Percentiles rank a stretch among this genome's conserved stretches.
Conservation (phyloP, 2,329 filamentous ascomycete genomes). For the Verticillium nubilum region DNA sequence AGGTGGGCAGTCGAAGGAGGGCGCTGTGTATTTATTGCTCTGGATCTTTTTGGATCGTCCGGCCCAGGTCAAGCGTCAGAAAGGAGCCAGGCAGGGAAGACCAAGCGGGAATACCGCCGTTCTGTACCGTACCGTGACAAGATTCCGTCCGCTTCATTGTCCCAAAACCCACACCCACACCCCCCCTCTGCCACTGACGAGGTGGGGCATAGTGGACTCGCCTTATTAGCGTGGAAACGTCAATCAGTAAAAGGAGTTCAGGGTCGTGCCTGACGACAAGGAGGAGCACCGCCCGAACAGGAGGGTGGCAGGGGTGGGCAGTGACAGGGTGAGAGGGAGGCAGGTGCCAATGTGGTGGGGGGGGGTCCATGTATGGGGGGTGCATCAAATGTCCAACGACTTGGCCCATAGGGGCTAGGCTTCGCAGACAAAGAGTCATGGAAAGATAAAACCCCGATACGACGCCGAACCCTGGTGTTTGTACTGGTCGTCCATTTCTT, state of each 20-base stretch:
- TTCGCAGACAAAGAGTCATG: conserved; percentile 1
- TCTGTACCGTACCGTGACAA: not conserved
- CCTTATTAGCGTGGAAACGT: not conserved
- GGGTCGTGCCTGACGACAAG: not conserved
- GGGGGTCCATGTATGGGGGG: not conserved
- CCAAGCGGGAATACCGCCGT: not conserved
- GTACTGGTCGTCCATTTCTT: not conserved
- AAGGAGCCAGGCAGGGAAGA: not conserved
- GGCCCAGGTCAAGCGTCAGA: not conserved
- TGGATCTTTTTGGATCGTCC: not conserved
- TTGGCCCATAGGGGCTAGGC: not conserved
- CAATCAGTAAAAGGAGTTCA: not conserved
- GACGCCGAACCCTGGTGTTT: not conserved
- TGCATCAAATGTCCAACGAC: not conserved
- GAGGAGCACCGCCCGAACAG: not conserved
- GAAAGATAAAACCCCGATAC: not conserved
- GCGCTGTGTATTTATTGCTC: conserved; percentile 1
- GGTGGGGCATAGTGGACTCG: not conserved
- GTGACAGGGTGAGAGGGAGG: not conserved
- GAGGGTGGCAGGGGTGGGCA: not conserved
- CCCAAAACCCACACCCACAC: not conserved
- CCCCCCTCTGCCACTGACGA: not conserved
- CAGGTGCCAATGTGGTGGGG: not conserved
- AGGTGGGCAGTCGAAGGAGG: not conserved
- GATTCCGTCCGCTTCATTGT: not conserved